Percentiles rank a stretch among this genome's conserved stretches.
These are phyloP conservation scores for Sisymbrium altissimum DNA, from an alignment of 345 rosid species.

Conservation along the genomic window DNA sequence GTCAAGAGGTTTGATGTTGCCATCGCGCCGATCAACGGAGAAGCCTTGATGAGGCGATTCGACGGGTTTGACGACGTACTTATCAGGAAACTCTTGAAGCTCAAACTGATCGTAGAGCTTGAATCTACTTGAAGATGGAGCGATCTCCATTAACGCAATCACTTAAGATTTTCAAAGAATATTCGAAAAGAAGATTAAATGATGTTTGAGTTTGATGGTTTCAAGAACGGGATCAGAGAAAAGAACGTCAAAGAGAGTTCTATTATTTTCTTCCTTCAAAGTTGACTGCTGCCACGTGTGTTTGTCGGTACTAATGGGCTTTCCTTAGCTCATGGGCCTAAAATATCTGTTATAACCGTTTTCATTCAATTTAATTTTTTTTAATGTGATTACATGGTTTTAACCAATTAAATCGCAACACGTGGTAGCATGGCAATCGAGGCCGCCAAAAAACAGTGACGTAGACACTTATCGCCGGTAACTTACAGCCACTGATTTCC, in stretches of 20 bases:
- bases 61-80: constrained; percentile 62
- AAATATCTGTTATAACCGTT: background rate
- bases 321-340: background rate
- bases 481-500: constrained; percentile 23
- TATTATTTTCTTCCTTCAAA: background rate
- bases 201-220: background rate
- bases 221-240: background rate
- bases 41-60: constrained; percentile 66
- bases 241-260: background rate
- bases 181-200: background rate
- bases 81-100: constrained; percentile 71
- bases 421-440: background rate
- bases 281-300: constrained; percentile 20
- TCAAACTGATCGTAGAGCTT: constrained; percentile 65
- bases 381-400: background rate
- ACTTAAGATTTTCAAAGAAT: background rate
- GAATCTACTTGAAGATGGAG: constrained; percentile 45
- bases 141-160: constrained; percentile 40
- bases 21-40: constrained; percentile 65
- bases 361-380: background rate
- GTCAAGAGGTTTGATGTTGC: constrained; percentile 51
- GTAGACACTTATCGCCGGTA: constrained; percentile 31
- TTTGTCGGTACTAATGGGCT: constrained; percentile 1
- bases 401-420: background rate
- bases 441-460: constrained; percentile 24